Evolutionary conservation across 306 rosid genomes (phyloP).

Genomic region (Glycine soja): DNA sequence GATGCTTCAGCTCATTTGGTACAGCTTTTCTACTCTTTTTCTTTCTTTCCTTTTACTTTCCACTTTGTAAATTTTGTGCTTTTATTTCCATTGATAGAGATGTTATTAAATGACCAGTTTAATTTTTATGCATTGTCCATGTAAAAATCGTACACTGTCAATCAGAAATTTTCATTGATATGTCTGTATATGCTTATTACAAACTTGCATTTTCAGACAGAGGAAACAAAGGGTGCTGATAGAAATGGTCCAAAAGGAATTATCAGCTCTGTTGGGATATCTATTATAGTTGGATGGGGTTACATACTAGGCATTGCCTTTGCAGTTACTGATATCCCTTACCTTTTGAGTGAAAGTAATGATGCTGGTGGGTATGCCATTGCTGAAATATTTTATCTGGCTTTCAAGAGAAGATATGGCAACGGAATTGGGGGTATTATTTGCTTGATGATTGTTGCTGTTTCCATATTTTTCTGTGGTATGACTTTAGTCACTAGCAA

Average conservation of each 20-base stretch:
- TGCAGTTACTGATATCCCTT: conserved; percentile 75
- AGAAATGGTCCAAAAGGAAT: conserved; percentile 93
- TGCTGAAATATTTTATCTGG: conserved; percentile 84
- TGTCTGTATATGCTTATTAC: neutral
- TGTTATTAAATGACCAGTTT: conserved; percentile 21
- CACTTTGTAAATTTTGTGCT: neutral
- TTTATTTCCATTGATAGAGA: conserved; percentile 17
- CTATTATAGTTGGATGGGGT: conserved; percentile 82
- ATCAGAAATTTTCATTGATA: neutral
- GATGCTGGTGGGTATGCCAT: conserved; percentile 97
- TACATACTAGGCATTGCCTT: conserved; percentile 87
- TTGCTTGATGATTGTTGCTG: conserved; percentile 82
- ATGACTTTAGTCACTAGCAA: conserved; percentile 87
- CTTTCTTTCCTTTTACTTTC: conserved; percentile 4
- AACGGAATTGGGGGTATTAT: conserved; percentile 87
- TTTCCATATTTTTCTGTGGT: conserved; percentile 90
- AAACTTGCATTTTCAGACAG: conserved; percentile 70
- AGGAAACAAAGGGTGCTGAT: conserved; percentile 91
- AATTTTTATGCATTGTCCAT: too few species aligned
- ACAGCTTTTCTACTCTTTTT: conserved; percentile 65
- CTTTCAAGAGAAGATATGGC: conserved; percentile 85
- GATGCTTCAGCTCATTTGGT: conserved; percentile 99
- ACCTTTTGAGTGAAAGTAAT: conserved; percentile 76
- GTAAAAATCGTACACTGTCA: too few species aligned
- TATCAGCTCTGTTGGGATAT: conserved; percentile 85